phyloP scores from a whole-genome alignment of 192 early-diverging fungal species.

The Rhizoclosmatium globosum region DNA sequence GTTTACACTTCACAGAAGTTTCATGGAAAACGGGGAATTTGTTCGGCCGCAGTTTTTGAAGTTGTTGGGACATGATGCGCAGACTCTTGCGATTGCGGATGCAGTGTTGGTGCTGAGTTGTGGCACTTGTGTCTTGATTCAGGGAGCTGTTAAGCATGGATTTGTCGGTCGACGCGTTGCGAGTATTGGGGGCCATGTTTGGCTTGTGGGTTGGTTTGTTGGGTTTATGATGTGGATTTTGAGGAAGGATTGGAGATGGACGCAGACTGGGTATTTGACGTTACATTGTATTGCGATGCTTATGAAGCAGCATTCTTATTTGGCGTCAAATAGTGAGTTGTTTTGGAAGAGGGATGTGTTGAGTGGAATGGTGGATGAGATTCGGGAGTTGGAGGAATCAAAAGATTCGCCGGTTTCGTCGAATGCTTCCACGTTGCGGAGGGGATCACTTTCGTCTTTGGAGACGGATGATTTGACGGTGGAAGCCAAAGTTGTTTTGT shows the following conservation, averaged over 20 bases:
- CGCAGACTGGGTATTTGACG: slow-evolving; percentile 85
- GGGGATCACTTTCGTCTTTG: background rate
- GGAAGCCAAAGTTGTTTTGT: slow-evolving; percentile 42
- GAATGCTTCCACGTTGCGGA: background rate
- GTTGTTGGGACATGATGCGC: slow-evolving; percentile 67
- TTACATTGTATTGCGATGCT: slow-evolving; percentile 91
- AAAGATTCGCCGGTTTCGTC: background rate
- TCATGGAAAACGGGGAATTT: slow-evolving; percentile 61
- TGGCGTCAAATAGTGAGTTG: slow-evolving; percentile 78
- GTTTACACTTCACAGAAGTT: slow-evolving; percentile 63
- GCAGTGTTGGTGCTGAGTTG: slow-evolving; percentile 73
- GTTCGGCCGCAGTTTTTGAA: slow-evolving; percentile 59
- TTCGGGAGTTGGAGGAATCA: slow-evolving; percentile 19
- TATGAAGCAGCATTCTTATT: slow-evolving; percentile 98
- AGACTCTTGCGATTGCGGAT: slow-evolving; percentile 76
- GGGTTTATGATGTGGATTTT: slow-evolving; percentile 39
- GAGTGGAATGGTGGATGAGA: slow-evolving; percentile 19
- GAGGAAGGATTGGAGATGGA: slow-evolving; percentile 81
- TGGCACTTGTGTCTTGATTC: slow-evolving; percentile 66
- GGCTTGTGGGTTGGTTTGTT: slow-evolving; percentile 50
- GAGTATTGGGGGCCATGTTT: slow-evolving; percentile 61
- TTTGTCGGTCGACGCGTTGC: slow-evolving; percentile 54
- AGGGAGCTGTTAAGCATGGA: slow-evolving; percentile 60
- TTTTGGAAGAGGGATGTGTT: slow-evolving; percentile 32
- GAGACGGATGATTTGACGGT: background rate